Base-by-base conservation (phyloP, 352 stramenopile genomes). In the Phytophthora sp. region DNA sequence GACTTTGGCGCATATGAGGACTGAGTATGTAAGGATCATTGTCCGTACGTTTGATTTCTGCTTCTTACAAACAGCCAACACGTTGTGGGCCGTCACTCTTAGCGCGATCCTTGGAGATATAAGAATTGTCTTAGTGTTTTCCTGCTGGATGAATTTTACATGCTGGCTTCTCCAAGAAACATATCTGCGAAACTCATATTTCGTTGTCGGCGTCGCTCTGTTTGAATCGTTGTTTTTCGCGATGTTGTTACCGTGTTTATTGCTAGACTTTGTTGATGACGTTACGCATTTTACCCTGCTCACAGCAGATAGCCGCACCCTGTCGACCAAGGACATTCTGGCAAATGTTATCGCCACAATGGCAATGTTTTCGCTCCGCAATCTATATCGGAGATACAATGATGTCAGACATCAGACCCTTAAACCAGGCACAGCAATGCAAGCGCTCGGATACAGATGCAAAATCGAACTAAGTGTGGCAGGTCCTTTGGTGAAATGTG, bases 1-100 rank as follows among this genome's bases (percentile, higher is more conserved):
- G 1, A 48, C 11, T 11, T 1, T 23, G 8, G 52, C 28, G 2
- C 15, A 21, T 2, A 45, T 52, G 28, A 39, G 41, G 1, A 27
- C 11, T 3, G 41, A 52, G 23, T 61, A 52, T 32, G 21, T 38
- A 15, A 62, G 54, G 18, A 26, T 54, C 24, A 27, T 62, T 2
- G 2, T 54, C 1, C 34, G n/a, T 1, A 62, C 43, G 4, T 62
- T 63, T 34, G 54, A 52, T 11, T 53, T 62, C 27, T 61, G 52
- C 15, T 61, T 61, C 21, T 10, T 52, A 11, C 13, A 45, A 44
- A 8, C 41, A 4, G 18, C 52, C 30, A 61, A 39, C 21, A 61
- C 52, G 4, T 4, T 61, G 3, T 61, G 54, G 42, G 24, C 17
- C 3, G 27, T 54, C 23, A 39, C 15, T 4, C 24, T 56, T 2